These are phyloP conservation scores for Polygonum aviculare DNA, from an alignment of 148 eudicot genomes.

Conservation along the genomic window DNA sequence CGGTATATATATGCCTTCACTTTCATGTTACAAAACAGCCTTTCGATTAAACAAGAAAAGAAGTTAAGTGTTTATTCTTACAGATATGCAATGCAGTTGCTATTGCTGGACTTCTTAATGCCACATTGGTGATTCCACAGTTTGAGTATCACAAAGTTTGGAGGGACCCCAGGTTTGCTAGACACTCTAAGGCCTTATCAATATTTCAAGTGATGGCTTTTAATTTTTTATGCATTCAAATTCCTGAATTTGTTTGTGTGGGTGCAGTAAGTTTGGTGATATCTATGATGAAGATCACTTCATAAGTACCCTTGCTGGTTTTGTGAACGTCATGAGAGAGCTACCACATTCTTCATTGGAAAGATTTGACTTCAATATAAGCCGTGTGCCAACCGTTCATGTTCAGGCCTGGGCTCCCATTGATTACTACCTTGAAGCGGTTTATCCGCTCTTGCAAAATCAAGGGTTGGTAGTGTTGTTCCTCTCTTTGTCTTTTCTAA, in stretches of 20 bases:
- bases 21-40: background rate
- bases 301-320: slow-evolving; percentile 37
- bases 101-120: slow-evolving; percentile 69
- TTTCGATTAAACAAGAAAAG: background rate
- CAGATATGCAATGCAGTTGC: slow-evolving; percentile 96
- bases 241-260: background rate
- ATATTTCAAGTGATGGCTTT: background rate
- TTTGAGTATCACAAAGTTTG: slow-evolving; percentile 76
- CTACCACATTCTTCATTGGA: slow-evolving; percentile 51
- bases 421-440: slow-evolving; percentile 50
- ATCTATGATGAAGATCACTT: slow-evolving; percentile 74
- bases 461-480: slow-evolving; percentile 37
- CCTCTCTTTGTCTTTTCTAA: background rate
- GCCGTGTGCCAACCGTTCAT: slow-evolving; percentile 41
- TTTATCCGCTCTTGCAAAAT: slow-evolving; percentile 51
- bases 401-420: slow-evolving; percentile 78
- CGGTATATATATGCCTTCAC: slow-evolving; percentile 34
- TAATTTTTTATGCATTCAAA: background rate
- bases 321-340: slow-evolving; percentile 40
- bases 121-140: slow-evolving; percentile 64
- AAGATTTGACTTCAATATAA: slow-evolving; percentile 40
- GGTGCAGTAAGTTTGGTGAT: slow-evolving; percentile 56
- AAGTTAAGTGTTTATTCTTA: slow-evolving; percentile 3
- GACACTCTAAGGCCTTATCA: background rate
- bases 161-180: slow-evolving; percentile 62